These are phyloP conservation scores for Botrytis paeoniae DNA, from an alignment of 2,329 filamentous ascomycete species.

Conservation along the genomic window DNA sequence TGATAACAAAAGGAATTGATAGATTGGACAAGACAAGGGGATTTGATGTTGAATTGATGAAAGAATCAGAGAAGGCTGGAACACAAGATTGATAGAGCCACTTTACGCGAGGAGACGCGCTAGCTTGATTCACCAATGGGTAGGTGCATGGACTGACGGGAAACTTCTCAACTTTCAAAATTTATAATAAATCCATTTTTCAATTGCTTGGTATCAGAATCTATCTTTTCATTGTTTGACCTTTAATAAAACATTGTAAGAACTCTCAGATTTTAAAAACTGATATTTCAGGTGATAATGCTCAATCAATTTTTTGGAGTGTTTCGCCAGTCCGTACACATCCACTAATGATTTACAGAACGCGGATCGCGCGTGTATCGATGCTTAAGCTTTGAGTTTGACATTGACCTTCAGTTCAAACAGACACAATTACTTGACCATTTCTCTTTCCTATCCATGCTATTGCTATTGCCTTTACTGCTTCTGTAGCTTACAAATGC, in stretches of 20 bases:
- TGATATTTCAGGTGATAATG: neutral
- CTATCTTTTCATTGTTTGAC: neutral
- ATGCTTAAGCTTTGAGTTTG: neutral
- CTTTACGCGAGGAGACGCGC: constrained; percentile 14
- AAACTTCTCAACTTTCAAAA: neutral
- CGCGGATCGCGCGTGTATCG: neutral
- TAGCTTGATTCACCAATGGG: constrained; percentile 5
- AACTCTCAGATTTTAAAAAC: neutral
- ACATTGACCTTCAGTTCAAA: neutral
- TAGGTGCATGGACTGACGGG: neutral
- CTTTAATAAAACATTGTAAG: neutral
- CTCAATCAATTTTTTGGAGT: neutral
- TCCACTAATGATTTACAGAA: neutral
- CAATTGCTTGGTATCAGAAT: neutral
- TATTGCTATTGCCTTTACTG: neutral
- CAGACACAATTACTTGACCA: neutral
- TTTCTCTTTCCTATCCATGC: neutral
- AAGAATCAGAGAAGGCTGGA: constrained; percentile 9
- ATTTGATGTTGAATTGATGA: constrained; percentile 7
- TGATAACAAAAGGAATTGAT: neutral
- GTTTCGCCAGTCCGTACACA: neutral
- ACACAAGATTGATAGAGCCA: neutral
- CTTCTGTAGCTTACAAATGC: neutral
- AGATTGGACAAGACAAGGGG: neutral
- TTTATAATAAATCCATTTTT: neutral